Percentiles rank a stretch among this genome's conserved stretches.
phyloP scores from a whole-genome alignment of 2,329 filamentous ascomycete genomes.

The Penicillium rolfsii region DNA sequence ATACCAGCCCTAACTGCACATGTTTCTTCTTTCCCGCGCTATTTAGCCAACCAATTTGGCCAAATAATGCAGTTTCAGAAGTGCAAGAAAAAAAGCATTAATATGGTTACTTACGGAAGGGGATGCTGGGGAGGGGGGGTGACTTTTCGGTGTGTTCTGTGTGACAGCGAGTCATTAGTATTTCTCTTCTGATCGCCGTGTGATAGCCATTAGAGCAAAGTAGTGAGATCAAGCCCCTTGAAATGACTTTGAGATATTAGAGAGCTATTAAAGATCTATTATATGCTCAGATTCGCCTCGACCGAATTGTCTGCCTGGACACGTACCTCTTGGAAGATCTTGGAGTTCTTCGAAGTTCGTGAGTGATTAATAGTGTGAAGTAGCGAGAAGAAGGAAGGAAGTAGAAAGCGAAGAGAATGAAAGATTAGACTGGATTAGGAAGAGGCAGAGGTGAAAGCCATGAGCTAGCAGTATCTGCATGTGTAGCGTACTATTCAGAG shows the following conservation, averaged over 20 bases:
- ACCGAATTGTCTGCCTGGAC: neutral
- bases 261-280: too few relatives aligned
- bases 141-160: neutral
- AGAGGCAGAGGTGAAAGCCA: neutral
- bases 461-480: neutral
- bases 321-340: neutral
- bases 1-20: conserved; percentile 23
- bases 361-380: neutral
- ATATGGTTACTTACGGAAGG: neutral
- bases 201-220: neutral
- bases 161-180: neutral
- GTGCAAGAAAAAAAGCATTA: neutral
- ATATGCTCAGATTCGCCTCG: neutral
- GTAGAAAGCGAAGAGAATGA: neutral
- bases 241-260: neutral
- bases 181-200: neutral
- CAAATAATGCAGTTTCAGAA: neutral
- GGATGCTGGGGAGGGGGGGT: neutral
- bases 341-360: neutral
- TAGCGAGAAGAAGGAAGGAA: conserved; percentile 3
- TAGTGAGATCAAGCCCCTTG: neutral
- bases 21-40: neutral
- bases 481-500: neutral
- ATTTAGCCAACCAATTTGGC: neutral
- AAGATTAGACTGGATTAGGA: neutral